Evolutionary conservation across 805 yeast species (phyloP).

Genomic region (Metschnikowia rubicola): DNA sequence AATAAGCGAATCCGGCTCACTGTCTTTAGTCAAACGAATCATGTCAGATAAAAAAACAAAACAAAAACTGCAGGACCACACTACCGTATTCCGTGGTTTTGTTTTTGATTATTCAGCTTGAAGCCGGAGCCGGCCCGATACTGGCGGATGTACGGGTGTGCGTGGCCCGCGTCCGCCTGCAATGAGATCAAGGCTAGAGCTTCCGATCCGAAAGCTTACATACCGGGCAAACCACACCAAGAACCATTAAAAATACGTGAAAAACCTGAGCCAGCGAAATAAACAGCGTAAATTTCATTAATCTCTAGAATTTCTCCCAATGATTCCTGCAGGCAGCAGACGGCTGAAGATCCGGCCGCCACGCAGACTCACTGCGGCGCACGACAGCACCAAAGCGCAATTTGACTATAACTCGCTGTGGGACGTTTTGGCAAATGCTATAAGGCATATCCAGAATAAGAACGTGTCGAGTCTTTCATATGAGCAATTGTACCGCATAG

Average conservation of each 20-base stretch:
- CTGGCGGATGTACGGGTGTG: neutral
- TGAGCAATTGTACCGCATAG: slow-evolving; percentile 76
- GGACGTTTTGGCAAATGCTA: slow-evolving; percentile 62
- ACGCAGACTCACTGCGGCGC: slow-evolving; percentile 35
- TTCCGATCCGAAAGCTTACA: no score
- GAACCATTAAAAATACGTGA: no score
- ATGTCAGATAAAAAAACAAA: no score
- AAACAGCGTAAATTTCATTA: neutral
- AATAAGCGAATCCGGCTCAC: no score
- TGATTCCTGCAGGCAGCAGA: slow-evolving; percentile 33
- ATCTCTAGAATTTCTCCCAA: neutral
- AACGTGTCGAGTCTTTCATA: slow-evolving; percentile 74
- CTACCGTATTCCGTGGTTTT: no score
- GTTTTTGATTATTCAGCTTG: no score
- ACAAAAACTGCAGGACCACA: no score
- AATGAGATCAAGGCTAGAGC: neutral
- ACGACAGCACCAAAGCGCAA: slow-evolving; percentile 23
- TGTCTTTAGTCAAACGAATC: no score
- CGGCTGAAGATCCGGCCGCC: slow-evolving; percentile 68
- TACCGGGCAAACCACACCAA: no score
- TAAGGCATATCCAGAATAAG: slow-evolving; percentile 64
- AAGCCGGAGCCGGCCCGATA: no score
- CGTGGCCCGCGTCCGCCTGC: neutral
- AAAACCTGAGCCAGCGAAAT: neutral
- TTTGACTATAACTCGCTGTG: slow-evolving; percentile 66